A percentile compares a stretch with the other conserved stretches of the same genome.
Evolutionary conservation across 805 yeast species (phyloP).

Genomic region (Candida parachauliodes): DNA sequence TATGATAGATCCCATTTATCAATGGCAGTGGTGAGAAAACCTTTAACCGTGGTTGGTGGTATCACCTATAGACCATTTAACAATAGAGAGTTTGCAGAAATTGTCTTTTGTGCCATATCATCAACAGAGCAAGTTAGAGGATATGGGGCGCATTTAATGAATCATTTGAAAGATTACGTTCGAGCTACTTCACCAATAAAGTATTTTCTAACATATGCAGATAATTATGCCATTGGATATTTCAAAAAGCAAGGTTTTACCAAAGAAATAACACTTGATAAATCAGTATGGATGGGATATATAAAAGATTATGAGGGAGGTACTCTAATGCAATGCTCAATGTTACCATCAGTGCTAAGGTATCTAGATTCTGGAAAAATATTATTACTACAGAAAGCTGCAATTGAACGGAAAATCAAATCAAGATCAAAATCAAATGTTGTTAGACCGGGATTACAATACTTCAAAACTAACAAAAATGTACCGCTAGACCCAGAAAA

Average conservation of each 20-base stretch:
- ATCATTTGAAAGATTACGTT: conserved; percentile 94
- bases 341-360: conserved; percentile 78
- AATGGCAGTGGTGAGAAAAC: conserved; percentile 92
- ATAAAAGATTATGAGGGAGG: conserved; percentile 99
- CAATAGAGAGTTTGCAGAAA: conserved; percentile 89
- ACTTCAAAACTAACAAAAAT: conserved; percentile 54
- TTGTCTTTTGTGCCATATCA: conserved; percentile 96
- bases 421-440: conserved; percentile 75
- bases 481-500: conserved; percentile 60
- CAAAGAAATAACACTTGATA: conserved; percentile 85
- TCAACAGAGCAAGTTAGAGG: conserved; percentile 98
- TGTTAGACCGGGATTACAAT: conserved; percentile 75
- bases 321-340: conserved; percentile 94
- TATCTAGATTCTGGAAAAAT: conserved; percentile 88
- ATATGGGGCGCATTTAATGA: conserved; percentile 98
- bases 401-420: conserved; percentile 79
- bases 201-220: conserved; percentile 93
- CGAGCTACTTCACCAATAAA: conserved; percentile 79
- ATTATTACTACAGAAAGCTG: conserved; percentile 83
- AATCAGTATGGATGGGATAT: conserved; percentile 94
- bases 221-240: conserved; percentile 97
- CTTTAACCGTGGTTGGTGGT: conserved; percentile 95
- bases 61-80: conserved; percentile 95
- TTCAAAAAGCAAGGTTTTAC: conserved; percentile 98
- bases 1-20: conserved; percentile 93